Base-by-base conservation (phyloP, 2,329 filamentous ascomycete species). In the Verticillium albo-atrum region DNA sequence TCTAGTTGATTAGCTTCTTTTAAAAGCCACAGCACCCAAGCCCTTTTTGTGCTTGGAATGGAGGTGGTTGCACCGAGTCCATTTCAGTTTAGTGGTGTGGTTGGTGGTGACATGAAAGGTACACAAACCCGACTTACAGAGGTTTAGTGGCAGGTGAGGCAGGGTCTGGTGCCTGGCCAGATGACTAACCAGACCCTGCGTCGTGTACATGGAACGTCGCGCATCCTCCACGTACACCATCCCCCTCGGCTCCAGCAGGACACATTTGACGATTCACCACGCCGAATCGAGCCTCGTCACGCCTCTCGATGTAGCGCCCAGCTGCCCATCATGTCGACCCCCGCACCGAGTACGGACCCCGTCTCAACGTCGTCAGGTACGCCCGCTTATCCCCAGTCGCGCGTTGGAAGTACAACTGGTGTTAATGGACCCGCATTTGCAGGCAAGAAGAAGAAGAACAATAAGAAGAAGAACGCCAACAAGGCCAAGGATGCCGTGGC, bases 401-500 rank as follows among this genome's bases (percentile, higher is more conserved):
- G 9, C 17, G 23, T 4, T 23, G 9, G 42, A 14, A 20, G 42
- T 50, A 23, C 20, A 23, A 12, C 6, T n/a, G 7, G 20, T 50
- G 68, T 66, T 30, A 42, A 53, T 53, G 27, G 51, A 28, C 27
- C 27, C 51, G 51, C 25, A 53, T 55, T 54, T 65, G 60, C 68
- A 77, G 76, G 74, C 66, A 83, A 81, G 73, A 85, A 83, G 75
- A 85, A 82, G 75, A 81, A 79, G 70, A 81, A 79, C 67, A 85
- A 81, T 67, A 86, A 84, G 74, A 86, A 83, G 76, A 84, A 82
- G 77, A 82, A 79, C 65, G 75, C 76, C 52, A 74, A 74, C 69
- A 82, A 81, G 70, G 70, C 74, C 60, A 81, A 80, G 66, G 75
- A 77, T 23, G 62, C 72, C 12, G 63, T 68, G 55, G 71, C 74